Conservation (phyloP, 192 early-diverging fungal genomes). For the Gryganskiella cystojenkinii region DNA sequence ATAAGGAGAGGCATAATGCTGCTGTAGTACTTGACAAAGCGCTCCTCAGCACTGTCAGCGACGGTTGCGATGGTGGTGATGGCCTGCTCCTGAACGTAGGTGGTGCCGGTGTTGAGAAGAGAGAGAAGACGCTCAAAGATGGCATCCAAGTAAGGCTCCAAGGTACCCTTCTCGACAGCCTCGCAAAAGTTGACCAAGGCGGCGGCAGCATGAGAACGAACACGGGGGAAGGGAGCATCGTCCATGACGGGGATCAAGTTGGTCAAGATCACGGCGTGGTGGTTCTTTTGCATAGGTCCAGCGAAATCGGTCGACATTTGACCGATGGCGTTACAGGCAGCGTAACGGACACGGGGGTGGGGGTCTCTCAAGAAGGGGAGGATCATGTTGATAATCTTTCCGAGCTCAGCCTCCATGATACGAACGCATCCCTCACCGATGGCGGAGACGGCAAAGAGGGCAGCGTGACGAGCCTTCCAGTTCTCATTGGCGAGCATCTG, state of each 20-base stretch:
- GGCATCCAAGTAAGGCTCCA: conserved; percentile 91
- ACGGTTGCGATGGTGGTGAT: conserved; percentile 98
- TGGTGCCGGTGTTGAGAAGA: conserved; percentile 85
- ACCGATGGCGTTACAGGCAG: conserved; percentile 95
- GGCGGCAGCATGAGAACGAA: conserved; percentile 95
- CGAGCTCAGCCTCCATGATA: conserved; percentile 92
- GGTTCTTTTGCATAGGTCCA: conserved; percentile 77
- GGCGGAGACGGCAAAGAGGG: conserved; percentile 92
- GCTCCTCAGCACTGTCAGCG: conserved; percentile 93
- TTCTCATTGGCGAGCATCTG: conserved; percentile 83
- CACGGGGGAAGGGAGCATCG: conserved; percentile 76
- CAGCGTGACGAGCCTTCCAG: conserved; percentile 94
- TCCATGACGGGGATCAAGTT: conserved; percentile 91
- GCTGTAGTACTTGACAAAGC: conserved; percentile 92
- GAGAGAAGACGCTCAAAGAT: conserved; percentile 89
- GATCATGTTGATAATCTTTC: conserved; percentile 83
- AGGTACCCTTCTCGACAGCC: conserved; percentile 81
- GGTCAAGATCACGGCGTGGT: conserved; percentile 75
- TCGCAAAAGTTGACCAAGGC: conserved; percentile 99
- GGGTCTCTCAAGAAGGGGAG: conserved; percentile 85
- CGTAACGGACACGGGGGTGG: conserved; percentile 95
- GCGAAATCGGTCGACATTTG: conserved; percentile 99
- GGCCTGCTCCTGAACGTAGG: conserved; percentile 98
- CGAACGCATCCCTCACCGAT: conserved; percentile 98
- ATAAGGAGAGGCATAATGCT: conserved; percentile 97